Evolutionary conservation across 257 asterid species (phyloP).

Genomic region (Plantago major): DNA sequence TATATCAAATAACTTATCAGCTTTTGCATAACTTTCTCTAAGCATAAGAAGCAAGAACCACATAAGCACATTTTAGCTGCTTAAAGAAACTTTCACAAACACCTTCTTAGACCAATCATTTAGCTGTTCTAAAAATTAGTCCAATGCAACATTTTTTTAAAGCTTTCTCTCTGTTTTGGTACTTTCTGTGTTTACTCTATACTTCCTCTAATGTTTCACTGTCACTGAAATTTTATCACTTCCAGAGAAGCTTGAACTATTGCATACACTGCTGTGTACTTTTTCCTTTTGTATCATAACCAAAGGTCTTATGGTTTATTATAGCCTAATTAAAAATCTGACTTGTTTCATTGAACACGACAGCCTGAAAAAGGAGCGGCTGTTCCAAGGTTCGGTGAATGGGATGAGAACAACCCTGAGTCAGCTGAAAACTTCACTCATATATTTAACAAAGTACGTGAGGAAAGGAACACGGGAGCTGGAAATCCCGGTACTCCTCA

Average conservation of each 20-base stretch:
- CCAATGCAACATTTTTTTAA: background rate
- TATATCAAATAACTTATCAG: too few relatives aligned
- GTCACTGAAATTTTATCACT: too few relatives aligned
- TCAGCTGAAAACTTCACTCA: conserved; percentile 73
- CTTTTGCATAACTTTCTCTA: background rate
- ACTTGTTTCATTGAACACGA: conserved; percentile 15
- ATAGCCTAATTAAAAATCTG: background rate
- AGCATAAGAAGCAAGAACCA: background rate
- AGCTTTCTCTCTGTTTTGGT: background rate
- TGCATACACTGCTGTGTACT: too few relatives aligned
- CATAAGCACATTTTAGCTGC: too few relatives aligned
- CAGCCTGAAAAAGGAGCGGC: conserved; percentile 81
- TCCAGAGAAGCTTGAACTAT: too few relatives aligned
- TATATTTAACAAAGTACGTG: conserved; percentile 58
- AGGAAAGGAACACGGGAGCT: conserved; percentile 41
- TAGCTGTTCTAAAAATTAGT: background rate
- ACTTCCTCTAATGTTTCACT: too few relatives aligned
- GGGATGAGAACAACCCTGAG: conserved; percentile 73
- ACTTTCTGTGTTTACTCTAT: too few relatives aligned
- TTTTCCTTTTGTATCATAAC: too few relatives aligned
- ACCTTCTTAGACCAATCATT: background rate
- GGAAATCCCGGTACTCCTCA: conserved; percentile 47
- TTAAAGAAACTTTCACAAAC: too few relatives aligned
- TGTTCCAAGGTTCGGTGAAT: conserved; percentile 82
- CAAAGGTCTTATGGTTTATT: too few relatives aligned